These are phyloP conservation scores for Crithidia expoeki DNA, from an alignment of 208 protist genomes.

Conservation along the genomic window DNA sequence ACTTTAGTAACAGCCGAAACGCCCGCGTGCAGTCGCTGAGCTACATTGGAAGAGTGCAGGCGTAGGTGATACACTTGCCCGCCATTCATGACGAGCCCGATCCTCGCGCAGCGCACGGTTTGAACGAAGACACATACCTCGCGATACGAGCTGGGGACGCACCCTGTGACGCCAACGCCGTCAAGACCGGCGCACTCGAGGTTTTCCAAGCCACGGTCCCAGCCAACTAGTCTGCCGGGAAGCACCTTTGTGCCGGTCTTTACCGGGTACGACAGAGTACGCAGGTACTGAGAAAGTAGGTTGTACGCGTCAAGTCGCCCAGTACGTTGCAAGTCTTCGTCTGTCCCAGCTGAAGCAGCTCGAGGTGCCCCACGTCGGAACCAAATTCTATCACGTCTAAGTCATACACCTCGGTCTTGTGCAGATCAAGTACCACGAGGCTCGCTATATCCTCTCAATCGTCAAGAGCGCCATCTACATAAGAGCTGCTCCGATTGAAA, in stretches of 20 bases:
- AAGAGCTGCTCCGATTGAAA: constrained; percentile 18
- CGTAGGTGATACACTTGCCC: background rate
- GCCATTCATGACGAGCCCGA: background rate
- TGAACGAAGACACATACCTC: background rate
- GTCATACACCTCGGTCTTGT: constrained; percentile 6
- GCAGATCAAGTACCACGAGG: constrained; percentile 15
- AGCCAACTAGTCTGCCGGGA: background rate
- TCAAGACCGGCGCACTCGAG: constrained; percentile 5
- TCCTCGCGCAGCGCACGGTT: constrained; percentile 6
- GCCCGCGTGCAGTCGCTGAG: constrained; percentile 1
- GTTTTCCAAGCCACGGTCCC: background rate
- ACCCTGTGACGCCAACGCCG: constrained; percentile 2
- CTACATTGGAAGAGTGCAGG: background rate
- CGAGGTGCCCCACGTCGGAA: background rate
- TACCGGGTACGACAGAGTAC: constrained; percentile 7
- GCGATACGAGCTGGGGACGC: constrained; percentile 10
- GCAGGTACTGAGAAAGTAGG: background rate
- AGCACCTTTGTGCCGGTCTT: background rate
- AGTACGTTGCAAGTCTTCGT: background rate
- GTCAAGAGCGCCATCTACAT: constrained; percentile 2
- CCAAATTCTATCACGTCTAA: background rate
- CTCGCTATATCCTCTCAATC: constrained; percentile 12
- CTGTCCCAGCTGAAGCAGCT: constrained; percentile 9
- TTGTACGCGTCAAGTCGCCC: background rate
- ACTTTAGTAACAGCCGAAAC: background rate